Percentiles rank a stretch among this genome's conserved stretches.
Evolutionary conservation across 768 basidiomycete genomes (phyloP).

Genomic region (Rhizopogon roseolus): DNA sequence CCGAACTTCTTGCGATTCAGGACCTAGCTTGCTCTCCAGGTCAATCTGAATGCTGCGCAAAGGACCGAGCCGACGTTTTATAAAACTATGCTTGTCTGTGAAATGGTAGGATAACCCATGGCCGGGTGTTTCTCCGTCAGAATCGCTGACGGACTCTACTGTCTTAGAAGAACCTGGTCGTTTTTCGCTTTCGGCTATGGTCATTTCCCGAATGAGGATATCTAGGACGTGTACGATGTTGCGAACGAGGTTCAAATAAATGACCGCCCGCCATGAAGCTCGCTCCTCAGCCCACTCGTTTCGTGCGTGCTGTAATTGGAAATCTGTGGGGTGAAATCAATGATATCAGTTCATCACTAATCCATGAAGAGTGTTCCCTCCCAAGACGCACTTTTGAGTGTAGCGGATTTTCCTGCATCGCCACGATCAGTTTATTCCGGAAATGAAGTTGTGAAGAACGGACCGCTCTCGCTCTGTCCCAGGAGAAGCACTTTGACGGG

Average conservation of each 20-base stretch:
- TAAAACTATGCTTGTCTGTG: conserved; percentile 55
- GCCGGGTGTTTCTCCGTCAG: conserved; percentile 11
- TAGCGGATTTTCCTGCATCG: conserved; percentile 60
- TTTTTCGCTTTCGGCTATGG: conserved; percentile 25
- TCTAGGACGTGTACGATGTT: conserved; percentile 65
- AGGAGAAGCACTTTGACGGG: conserved; percentile 73
- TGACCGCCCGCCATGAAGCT: conserved; percentile 67
- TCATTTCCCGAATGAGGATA: conserved; percentile 52
- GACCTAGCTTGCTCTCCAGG: conserved; percentile 56
- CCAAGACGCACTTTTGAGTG: conserved; percentile 59
- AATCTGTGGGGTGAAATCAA: conserved; percentile 38
- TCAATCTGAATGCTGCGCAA: conserved; percentile 53
- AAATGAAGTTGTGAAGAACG: conserved; percentile 6
- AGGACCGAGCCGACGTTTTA: conserved; percentile 55
- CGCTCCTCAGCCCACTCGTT: conserved; percentile 68
- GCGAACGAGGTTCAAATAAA: conserved; percentile 76
- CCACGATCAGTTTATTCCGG: conserved; percentile 12
- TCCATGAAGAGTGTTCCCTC: background rate
- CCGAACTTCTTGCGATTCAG: conserved; percentile 48
- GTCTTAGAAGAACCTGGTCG: conserved; percentile 6
- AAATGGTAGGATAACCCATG: conserved; percentile 32
- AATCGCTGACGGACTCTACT: conserved; percentile 2
- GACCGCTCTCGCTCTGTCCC: conserved; percentile 70
- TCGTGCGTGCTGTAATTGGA: conserved; percentile 69
- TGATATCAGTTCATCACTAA: conserved; percentile 6